These are phyloP conservation scores for Candida nonsorbophila DNA, from an alignment of 805 yeast genomes.

Conservation along the genomic window DNA sequence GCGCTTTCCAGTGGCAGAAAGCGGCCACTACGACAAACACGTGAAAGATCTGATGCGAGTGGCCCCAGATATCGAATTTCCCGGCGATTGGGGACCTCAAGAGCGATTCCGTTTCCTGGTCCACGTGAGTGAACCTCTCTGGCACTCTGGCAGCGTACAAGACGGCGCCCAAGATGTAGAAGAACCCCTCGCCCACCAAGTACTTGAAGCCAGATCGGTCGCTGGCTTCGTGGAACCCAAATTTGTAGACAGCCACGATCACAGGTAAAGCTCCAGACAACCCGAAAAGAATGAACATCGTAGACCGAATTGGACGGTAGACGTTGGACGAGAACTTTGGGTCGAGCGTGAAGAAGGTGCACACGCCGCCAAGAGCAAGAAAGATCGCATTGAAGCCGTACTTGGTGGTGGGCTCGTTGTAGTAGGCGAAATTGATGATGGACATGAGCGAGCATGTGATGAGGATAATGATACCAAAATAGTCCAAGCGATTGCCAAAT, in stretches of 20 bases:
- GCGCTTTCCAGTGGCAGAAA: constrained; percentile 62
- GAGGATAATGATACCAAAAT: constrained; percentile 66
- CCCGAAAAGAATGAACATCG: constrained; percentile 77
- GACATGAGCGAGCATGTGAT: constrained; percentile 59
- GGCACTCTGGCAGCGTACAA: constrained; percentile 78
- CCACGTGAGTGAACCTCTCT: constrained; percentile 46
- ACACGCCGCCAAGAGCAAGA: constrained; percentile 49
- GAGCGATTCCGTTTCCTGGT: constrained; percentile 12
- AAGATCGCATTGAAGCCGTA: constrained; percentile 42
- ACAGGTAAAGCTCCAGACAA: constrained; percentile 73
- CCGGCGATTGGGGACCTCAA: constrained; percentile 14
- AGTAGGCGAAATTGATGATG: constrained; percentile 33
- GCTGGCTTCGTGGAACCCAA: constrained; percentile 47
- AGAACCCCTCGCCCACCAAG: constrained; percentile 64
- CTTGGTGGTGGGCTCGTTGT: constrained; percentile 37
- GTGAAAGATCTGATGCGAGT: constrained; percentile 84
- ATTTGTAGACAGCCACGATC: constrained; percentile 41
- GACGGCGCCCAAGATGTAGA: constrained; percentile 75
- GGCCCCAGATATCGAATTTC: constrained; percentile 62
- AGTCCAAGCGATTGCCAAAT: constrained; percentile 67
- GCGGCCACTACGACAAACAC: constrained; percentile 74
- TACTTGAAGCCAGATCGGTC: constrained; percentile 53
- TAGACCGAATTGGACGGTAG: constrained; percentile 74
- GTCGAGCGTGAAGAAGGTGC: constrained; percentile 59
- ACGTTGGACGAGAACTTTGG: constrained; percentile 62